phyloP scores from a whole-genome alignment of 495 filamentous ascomycete genomes.

The Neurospora sp. region DNA sequence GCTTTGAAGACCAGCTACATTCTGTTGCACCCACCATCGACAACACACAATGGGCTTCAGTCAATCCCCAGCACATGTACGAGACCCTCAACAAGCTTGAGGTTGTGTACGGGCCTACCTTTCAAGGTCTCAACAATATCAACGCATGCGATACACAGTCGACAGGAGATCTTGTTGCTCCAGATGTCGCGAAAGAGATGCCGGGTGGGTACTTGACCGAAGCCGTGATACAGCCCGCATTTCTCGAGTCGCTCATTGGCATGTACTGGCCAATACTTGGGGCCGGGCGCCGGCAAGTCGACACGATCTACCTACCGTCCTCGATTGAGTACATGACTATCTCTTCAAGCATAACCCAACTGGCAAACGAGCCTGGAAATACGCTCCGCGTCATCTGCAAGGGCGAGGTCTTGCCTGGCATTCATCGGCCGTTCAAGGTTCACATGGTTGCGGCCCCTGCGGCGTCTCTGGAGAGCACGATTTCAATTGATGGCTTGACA shows the following conservation, averaged over 20 bases:
- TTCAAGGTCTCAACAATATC: conserved; percentile 35
- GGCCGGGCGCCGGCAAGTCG: conserved; percentile 18
- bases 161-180: conserved; percentile 33
- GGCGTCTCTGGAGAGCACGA: conserved; percentile 21
- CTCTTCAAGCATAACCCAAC: conserved; percentile 17
- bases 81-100: conserved; percentile 29
- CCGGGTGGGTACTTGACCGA: conserved; percentile 35
- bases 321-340: conserved; percentile 28
- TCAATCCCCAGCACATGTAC: conserved; percentile 25
- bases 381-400: conserved; percentile 26
- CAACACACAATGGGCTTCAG: conserved; percentile 8
- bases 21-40: conserved; percentile 18
- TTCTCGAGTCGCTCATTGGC: conserved; percentile 43
- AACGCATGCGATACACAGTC: conserved; percentile 25
- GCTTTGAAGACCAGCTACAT: conserved; percentile 16
- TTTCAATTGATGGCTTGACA: conserved; percentile 27
- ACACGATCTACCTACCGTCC: conserved; percentile 34
- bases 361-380: conserved; percentile 19
- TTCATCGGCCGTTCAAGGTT: conserved; percentile 27
- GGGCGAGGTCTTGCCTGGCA: conserved; percentile 16
- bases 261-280: conserved; percentile 34
- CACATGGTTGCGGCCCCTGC: conserved; percentile 21
- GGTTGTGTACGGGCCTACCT: conserved; percentile 33
- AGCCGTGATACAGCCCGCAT: conserved; percentile 40
- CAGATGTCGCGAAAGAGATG: conserved; percentile 43